Percentiles rank a stretch among this genome's conserved stretches.
Conservation (phyloP, 441 rosid species). For the Manihot esculenta region DNA sequence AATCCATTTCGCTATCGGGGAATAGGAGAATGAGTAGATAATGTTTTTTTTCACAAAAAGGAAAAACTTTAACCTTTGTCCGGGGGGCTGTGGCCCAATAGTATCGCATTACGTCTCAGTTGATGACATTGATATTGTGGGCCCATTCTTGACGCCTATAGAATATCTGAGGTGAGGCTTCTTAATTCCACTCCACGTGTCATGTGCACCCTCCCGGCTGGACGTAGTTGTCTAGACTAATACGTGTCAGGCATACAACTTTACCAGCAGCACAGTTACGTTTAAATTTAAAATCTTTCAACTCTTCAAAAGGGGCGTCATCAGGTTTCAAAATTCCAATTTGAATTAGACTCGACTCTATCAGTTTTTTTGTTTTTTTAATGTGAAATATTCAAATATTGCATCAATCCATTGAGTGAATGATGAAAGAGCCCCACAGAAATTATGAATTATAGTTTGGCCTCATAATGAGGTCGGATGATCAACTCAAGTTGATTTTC, state of each 20-base stretch:
- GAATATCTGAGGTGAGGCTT: constrained; percentile 5
- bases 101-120: constrained; percentile 17
- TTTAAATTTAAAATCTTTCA: no score
- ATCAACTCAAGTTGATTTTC: constrained; percentile 11
- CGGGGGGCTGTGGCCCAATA: constrained; percentile 32
- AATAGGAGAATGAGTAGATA: constrained; percentile 1
- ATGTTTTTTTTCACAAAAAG: no score
- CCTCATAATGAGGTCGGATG: background rate
- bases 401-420: no score
- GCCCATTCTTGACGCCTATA: constrained; percentile 24
- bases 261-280: background rate
- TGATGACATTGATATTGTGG: constrained; percentile 3
- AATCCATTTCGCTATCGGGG: constrained; percentile 21
- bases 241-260: constrained; percentile 2
- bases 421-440: background rate
- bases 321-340: no score
- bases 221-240: background rate
- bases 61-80: no score
- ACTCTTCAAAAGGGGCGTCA: no score
- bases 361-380: no score
- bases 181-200: constrained; percentile 21
- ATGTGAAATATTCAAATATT: no score
- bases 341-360: no score
- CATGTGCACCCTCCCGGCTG: background rate
- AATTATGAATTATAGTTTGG: background rate